Evolutionary conservation across 176 grass and related monocot species (phyloP).

Genomic region (Pontederia paniculata): DNA sequence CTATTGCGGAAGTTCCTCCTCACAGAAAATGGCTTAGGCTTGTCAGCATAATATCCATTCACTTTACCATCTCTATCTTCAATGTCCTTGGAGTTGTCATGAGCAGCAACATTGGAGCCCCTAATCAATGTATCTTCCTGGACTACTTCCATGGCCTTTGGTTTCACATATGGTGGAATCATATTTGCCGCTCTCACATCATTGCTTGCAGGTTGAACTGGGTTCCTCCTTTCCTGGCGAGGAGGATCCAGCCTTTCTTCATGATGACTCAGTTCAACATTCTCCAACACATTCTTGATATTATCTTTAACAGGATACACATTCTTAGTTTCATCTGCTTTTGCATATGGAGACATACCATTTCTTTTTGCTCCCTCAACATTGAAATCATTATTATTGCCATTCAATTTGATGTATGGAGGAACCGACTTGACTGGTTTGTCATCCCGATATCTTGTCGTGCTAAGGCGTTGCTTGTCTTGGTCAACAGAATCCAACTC

Average conservation of each 20-base stretch:
- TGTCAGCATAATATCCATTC: constrained; percentile 26
- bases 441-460: constrained; percentile 21
- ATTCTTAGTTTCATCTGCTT: constrained; percentile 22
- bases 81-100: constrained; percentile 6
- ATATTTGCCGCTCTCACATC: constrained; percentile 33
- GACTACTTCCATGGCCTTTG: constrained; percentile 5
- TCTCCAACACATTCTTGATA: background rate
- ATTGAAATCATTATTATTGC: constrained; percentile 12
- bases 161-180: constrained; percentile 70
- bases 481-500: constrained; percentile 10
- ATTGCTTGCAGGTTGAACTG: constrained; percentile 8
- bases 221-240: constrained; percentile 26
- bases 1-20: constrained; percentile 42
- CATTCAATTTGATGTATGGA: constrained; percentile 20
- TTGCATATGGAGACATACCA: constrained; percentile 39
- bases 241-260: constrained; percentile 17
- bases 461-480: constrained; percentile 35
- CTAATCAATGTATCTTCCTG: constrained; percentile 11
- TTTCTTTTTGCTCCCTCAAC: constrained; percentile 44
- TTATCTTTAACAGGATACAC: constrained; percentile 37
- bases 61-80: constrained; percentile 16
- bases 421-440: constrained; percentile 15
- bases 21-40: constrained; percentile 36
- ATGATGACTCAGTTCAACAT: constrained; percentile 10
- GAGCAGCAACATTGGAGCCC: background rate